Evolutionary conservation across 495 filamentous ascomycete species (phyloP), one percentile per base, ranked within the genome.

Genomic region (Penicillium canescens): DNA sequence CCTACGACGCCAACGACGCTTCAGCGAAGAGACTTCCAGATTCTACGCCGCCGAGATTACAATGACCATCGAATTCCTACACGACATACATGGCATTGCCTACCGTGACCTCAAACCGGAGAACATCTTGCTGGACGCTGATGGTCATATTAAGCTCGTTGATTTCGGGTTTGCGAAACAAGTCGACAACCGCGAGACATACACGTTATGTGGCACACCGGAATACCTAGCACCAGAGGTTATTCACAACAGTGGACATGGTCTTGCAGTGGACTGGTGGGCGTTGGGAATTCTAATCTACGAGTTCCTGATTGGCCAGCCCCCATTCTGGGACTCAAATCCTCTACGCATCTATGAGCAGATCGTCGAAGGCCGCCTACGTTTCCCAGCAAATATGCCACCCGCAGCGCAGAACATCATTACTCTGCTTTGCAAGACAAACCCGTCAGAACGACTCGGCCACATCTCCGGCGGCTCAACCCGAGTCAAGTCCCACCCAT

Each of bases 211-310:
- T 63, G 94, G 94, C 20, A 98, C 94, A 0, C 94, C 93, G 23
- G 94, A 98, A 64, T 98, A 98, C 68, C 80, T 98, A 16, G 92
- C 94, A 3, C 94, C 94, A 2, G 94, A 98, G 74, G 92, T 97
- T 16, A 97, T 98, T 52, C 88, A 92, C 57, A 95, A 92, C 67
- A 93, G 91, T 64, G 92, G 92, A 12, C 94, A 98, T 65, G 92
- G 90, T 26, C 90, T 90, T 34, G 93, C 94, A 1, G 94, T 98
- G n/a, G 94, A 98, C 71, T 98, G 94, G 94, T 98, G 94, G 94
- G 95, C 94, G 6, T 77, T 98, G 56, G 94, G 94, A 6, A 96
- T 98, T 57, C 71, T 98, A 45, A 90, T 97, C 49, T 98, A 95
- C 68, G 94, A 98, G 66, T 96, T 98, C 63, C 76, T 97, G 23